Evolutionary conservation across 1,284 basidiomycete genomes (phyloP).

Genomic region (Trichosporon sp.): DNA sequence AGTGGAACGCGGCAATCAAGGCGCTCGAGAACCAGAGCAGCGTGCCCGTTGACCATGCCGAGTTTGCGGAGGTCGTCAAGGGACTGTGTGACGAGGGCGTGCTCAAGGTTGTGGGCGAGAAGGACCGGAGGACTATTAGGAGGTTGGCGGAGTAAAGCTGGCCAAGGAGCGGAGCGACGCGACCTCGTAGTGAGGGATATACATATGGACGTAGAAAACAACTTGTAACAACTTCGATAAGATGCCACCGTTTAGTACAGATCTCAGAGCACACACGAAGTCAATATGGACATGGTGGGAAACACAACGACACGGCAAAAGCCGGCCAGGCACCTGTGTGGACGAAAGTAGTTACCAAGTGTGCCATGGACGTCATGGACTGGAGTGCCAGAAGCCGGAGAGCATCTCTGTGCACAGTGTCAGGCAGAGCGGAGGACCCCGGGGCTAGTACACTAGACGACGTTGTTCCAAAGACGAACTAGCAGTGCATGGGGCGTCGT

Average conservation of each 20-base stretch:
- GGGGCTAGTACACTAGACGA: no score
- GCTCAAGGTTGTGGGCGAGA: constrained; percentile 79
- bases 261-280: no score
- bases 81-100: constrained; percentile 76
- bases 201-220: neutral
- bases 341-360: no score
- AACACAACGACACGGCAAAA: no score
- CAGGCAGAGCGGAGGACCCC: no score
- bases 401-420: no score
- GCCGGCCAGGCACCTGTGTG: no score
- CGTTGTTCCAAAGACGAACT: no score
- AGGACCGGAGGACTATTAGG: constrained; percentile 78
- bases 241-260: neutral
- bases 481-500: no score
- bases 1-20: constrained; percentile 77
- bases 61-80: constrained; percentile 80
- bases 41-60: constrained; percentile 70
- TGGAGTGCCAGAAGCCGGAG: no score
- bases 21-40: constrained; percentile 76
- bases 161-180: neutral
- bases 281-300: no score
- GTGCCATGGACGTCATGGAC: no score
- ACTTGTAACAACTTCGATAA: neutral
- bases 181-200: neutral
- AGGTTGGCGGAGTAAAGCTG: constrained; percentile 12